These are phyloP conservation scores for Trametes meyenii DNA, from an alignment of 768 basidiomycete species.

Conservation along the genomic window DNA sequence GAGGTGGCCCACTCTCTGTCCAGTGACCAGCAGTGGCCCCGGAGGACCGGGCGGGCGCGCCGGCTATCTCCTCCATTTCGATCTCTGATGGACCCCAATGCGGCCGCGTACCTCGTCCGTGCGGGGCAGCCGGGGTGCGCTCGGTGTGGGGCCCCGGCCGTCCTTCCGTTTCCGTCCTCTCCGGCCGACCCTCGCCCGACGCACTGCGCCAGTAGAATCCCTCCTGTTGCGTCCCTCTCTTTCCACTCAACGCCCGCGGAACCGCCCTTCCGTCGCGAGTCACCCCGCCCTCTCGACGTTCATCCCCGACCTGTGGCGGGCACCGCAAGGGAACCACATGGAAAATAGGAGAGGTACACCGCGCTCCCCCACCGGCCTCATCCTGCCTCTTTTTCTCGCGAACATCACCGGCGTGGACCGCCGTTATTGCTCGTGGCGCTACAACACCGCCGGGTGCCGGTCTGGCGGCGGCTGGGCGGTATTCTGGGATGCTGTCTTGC, in stretches of 20 bases:
- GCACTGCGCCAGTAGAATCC: neutral
- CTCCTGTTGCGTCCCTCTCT: neutral
- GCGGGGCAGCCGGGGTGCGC: neutral
- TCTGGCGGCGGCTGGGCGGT: no score
- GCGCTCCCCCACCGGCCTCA: no score
- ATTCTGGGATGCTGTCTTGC: no score
- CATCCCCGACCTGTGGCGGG: neutral
- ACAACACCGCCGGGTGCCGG: no score
- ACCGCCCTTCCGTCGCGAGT: neutral
- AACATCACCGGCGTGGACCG: no score
- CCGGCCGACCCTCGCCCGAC: conserved; percentile 2
- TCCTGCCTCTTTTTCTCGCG: no score
- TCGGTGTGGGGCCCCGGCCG: conserved; percentile 15
- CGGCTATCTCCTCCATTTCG: conserved; percentile 17
- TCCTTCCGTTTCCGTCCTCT: neutral
- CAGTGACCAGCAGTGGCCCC: neutral
- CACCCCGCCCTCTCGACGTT: neutral
- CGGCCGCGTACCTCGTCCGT: conserved; percentile 6
- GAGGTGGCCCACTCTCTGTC: no score
- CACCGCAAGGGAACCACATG: no score
- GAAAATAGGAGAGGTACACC: no score
- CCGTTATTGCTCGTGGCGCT: no score
- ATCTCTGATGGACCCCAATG: conserved; percentile 12
- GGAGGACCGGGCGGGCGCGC: neutral
- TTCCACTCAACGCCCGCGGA: neutral